phyloP scores from a whole-genome alignment of 441 rosid species.

The Sinapis alba region DNA sequence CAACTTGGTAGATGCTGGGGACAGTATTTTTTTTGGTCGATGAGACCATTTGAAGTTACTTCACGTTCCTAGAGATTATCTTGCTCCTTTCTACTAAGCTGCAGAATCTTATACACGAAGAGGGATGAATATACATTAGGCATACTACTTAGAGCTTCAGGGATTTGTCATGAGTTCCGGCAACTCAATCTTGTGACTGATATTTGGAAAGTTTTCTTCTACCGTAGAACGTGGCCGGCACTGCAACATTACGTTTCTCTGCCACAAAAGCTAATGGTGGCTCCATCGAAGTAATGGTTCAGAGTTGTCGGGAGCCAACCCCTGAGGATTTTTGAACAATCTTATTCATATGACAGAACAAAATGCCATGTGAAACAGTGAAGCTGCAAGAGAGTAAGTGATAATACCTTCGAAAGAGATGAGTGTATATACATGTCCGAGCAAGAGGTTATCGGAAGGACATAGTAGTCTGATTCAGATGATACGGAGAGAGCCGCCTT shows the following conservation, averaged over 20 bases:
- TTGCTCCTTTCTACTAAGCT: neutral
- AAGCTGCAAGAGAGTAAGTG: neutral
- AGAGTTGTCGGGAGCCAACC: neutral
- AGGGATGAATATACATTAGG: neutral
- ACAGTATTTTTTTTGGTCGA: neutral
- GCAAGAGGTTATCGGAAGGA: slow-evolving; percentile 32
- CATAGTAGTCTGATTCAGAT: neutral
- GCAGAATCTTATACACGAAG: neutral
- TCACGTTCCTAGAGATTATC: neutral
- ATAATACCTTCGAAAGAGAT: slow-evolving; percentile 24
- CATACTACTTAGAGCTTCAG: neutral
- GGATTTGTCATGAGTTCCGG: neutral
- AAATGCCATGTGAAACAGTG: neutral
- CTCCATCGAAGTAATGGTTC: too few species aligned
- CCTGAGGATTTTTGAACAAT: neutral
- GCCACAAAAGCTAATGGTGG: neutral
- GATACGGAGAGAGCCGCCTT: neutral
- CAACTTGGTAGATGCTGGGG: neutral
- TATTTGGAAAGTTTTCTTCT: too few species aligned
- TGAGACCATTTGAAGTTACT: neutral
- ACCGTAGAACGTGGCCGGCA: neutral
- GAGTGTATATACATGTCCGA: slow-evolving; percentile 39
- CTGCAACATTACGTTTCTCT: neutral
- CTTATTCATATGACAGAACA: neutral
- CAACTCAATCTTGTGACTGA: neutral